phyloP scores from a whole-genome alignment of 2,329 filamentous ascomycete species.

The Curvularia lunata region DNA sequence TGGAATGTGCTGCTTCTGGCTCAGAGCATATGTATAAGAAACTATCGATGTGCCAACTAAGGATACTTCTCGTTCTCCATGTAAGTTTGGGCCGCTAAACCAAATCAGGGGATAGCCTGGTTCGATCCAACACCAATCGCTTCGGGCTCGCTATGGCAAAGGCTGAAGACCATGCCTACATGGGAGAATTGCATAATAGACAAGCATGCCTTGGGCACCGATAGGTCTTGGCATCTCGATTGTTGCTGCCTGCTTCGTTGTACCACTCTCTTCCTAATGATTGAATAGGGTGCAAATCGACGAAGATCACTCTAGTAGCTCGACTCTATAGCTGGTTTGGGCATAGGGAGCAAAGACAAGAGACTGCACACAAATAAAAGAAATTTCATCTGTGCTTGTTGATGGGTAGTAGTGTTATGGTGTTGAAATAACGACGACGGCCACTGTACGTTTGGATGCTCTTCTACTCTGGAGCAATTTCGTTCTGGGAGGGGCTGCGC shows the following conservation, averaged over 20 bases:
- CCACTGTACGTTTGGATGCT: not conserved
- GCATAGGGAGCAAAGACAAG: not conserved
- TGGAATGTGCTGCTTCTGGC: not conserved
- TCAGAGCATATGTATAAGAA: not conserved
- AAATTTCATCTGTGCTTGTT: not conserved
- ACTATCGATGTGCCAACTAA: not conserved
- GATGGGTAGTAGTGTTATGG: not conserved
- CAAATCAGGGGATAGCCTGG: not conserved
- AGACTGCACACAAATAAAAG: not conserved
- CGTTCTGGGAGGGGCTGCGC: not conserved
- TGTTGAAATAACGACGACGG: not conserved
- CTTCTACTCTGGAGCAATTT: not conserved
- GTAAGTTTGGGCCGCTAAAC: not conserved
- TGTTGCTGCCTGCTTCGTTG: not conserved
- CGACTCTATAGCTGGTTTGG: not conserved
- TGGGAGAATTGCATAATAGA: not conserved
- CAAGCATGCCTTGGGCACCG: not conserved
- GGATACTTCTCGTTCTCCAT: not conserved
- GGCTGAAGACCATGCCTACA: not conserved
- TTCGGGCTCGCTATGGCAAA: not conserved
- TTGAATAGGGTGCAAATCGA: not conserved
- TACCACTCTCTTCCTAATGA: not conserved
- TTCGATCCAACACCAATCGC: not conserved
- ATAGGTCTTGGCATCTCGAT: not conserved
- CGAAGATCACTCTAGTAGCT: not conserved